phyloP scores from a whole-genome alignment of 2,329 filamentous ascomycete genomes.

The Didymellaceae sp. region DNA sequence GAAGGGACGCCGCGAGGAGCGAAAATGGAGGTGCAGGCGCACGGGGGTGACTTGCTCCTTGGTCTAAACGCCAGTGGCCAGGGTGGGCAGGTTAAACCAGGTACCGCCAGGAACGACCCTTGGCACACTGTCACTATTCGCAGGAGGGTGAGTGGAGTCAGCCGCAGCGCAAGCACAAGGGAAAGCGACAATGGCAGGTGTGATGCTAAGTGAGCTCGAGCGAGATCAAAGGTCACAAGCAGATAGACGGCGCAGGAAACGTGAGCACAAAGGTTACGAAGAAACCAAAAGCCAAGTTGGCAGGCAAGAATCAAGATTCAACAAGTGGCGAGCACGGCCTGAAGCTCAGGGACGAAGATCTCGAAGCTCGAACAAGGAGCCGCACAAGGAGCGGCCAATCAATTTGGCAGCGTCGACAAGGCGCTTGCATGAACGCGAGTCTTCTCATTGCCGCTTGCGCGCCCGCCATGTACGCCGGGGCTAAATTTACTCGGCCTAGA shows the following conservation, averaged over 20 bases:
- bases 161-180: neutral
- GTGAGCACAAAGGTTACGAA: no score
- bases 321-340: slow-evolving; percentile 15
- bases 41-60: slow-evolving; percentile 16
- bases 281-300: neutral
- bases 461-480: slow-evolving; percentile 25
- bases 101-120: slow-evolving; percentile 17
- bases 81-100: slow-evolving; percentile 18
- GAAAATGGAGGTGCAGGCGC: slow-evolving; percentile 13
- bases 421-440: slow-evolving; percentile 32
- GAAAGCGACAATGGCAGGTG: neutral
- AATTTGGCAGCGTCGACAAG: slow-evolving; percentile 15
- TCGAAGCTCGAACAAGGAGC: slow-evolving; percentile 23
- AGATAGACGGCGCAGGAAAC: neutral
- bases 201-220: neutral
- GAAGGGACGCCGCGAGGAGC: slow-evolving; percentile 18
- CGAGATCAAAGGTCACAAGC: no score
- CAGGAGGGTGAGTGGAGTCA: neutral
- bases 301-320: slow-evolving; percentile 12
- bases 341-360: slow-evolving; percentile 24
- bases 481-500: slow-evolving; percentile 34
- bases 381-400: slow-evolving; percentile 24
- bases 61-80: slow-evolving; percentile 9
- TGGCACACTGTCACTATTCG: slow-evolving; percentile 15
- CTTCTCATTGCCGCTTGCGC: slow-evolving; percentile 30